Evolutionary conservation across 106 monocot species (phyloP).

Genomic region (Posidonia australis): DNA sequence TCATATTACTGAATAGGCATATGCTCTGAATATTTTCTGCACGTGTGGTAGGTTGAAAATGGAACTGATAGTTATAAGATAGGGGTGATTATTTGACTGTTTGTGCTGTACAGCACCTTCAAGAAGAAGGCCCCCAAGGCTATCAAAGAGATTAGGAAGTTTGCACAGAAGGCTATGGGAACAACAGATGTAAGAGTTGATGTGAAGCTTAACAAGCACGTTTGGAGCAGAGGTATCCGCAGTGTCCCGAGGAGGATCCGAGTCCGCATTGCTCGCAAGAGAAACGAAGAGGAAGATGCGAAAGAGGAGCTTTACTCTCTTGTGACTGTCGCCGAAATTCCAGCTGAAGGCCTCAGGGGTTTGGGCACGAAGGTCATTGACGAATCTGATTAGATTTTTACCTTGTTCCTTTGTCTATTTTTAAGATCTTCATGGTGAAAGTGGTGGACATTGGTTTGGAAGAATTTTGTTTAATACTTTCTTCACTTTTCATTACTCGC

Average conservation of each 20-base stretch:
- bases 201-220: conserved; percentile 26
- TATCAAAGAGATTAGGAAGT: conserved; percentile 28
- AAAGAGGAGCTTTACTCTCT: conserved; percentile 28
- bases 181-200: conserved; percentile 24
- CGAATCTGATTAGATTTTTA: conserved; percentile 7
- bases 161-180: conserved; percentile 26
- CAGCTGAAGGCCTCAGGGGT: conserved; percentile 20
- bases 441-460: too few relatives aligned
- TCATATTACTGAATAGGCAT: too few relatives aligned
- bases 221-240: conserved; percentile 23
- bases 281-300: conserved; percentile 29
- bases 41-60: too few relatives aligned
- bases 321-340: conserved; percentile 17
- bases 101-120: conserved; percentile 17
- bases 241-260: conserved; percentile 19
- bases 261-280: conserved; percentile 21
- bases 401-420: too few relatives aligned
- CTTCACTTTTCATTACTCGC: too few relatives aligned
- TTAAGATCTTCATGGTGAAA: too few relatives aligned
- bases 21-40: too few relatives aligned
- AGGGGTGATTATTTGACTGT: too few relatives aligned
- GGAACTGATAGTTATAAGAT: too few relatives aligned
- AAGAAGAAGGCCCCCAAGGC: conserved; percentile 31
- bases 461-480: too few relatives aligned
- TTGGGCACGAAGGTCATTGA: conserved; percentile 22